Base-by-base conservation (phyloP, 1,284 basidiomycete genomes). In the Boletus mariae region DNA sequence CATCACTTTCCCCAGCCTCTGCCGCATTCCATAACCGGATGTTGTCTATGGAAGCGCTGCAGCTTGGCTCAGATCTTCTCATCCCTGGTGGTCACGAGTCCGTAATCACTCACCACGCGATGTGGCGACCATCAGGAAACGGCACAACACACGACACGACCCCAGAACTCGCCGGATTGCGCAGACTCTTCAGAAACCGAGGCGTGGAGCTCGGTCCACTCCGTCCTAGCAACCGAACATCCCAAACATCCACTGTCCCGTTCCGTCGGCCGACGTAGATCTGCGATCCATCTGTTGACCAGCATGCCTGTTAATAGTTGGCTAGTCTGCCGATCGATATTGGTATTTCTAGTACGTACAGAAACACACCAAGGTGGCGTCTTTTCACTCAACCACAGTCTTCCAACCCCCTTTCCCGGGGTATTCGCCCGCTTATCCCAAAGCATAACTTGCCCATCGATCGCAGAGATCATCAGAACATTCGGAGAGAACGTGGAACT, bases 351-450 rank as follows among this genome's bases (percentile, higher is more conserved):
- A 54, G 52, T 45, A 59, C 82, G 67, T 68, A 92, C 88, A 61
- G 93, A 94, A 66, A 95, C 83, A 72, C 94, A 97, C 95, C 95
- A 98, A 1, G 95, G 95, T 23, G 94, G 93, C 10, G 92, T 93
- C 70, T 90, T 92, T 57, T 92, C 90, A 59, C 87, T 90, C 72
- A 94, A 83, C 76, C 87, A 85, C 43, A 98, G 72, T 53, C 93
- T 78, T 23, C 93, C 92, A 1, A 96, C 90, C 5, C 91, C 89
- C 31, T 70, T 71, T 29, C 85, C 84, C 29, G 78, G 72, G 1
- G 78, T 74, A 45, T 83, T 76, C 32, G 85, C 84, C 54, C 96
- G 78, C 59, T 86, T 81, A 66, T 99, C 96, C 87, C 94, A 96
- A 7, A 99, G 70, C 35, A 95, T 83, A 17, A 97, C 83, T 67